A percentile compares a stretch with the other conserved stretches of the same genome.
These are phyloP conservation scores for Xerocomus amazonicus DNA, from an alignment of 1,284 basidiomycete genomes.

Conservation along the genomic window DNA sequence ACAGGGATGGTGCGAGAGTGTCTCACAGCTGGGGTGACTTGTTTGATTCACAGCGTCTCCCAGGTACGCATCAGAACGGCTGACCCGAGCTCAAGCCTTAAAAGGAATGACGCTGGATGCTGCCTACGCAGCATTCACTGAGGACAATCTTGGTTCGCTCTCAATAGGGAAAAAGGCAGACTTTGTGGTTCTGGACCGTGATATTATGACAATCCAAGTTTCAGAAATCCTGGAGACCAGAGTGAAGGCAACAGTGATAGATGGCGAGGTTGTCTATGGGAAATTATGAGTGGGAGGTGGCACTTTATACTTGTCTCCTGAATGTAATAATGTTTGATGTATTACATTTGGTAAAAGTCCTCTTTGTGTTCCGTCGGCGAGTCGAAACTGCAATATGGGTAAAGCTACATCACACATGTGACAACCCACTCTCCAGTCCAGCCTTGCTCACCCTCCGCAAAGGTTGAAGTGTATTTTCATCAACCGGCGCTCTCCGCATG, in stretches of 20 bases:
- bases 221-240: slow-evolving; percentile 54
- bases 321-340: too few species aligned
- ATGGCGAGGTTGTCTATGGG: slow-evolving; percentile 73
- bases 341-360: too few species aligned
- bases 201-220: slow-evolving; percentile 68
- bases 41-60: not conserved
- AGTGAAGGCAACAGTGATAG: slow-evolving; percentile 64
- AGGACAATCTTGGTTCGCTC: slow-evolving; percentile 67
- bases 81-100: slow-evolving; percentile 72
- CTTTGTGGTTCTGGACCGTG: slow-evolving; percentile 75
- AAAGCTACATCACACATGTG: slow-evolving; percentile 11
- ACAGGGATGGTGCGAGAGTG: slow-evolving; percentile 66
- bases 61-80: slow-evolving; percentile 69
- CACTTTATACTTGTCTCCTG: not conserved
- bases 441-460: slow-evolving; percentile 85
- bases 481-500: slow-evolving; percentile 77
- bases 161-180: slow-evolving; percentile 78
- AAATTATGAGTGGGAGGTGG: slow-evolving; percentile 19
- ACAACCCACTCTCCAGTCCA: slow-evolving; percentile 65
- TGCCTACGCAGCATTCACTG: slow-evolving; percentile 83
- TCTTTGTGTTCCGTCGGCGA: not conserved
- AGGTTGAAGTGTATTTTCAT: slow-evolving; percentile 82
- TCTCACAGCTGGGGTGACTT: not conserved
- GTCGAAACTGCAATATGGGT: slow-evolving; percentile 8
- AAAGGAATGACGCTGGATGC: slow-evolving; percentile 86